Conservation (phyloP, 441 rosid species). For the Jatropha podagrica region DNA sequence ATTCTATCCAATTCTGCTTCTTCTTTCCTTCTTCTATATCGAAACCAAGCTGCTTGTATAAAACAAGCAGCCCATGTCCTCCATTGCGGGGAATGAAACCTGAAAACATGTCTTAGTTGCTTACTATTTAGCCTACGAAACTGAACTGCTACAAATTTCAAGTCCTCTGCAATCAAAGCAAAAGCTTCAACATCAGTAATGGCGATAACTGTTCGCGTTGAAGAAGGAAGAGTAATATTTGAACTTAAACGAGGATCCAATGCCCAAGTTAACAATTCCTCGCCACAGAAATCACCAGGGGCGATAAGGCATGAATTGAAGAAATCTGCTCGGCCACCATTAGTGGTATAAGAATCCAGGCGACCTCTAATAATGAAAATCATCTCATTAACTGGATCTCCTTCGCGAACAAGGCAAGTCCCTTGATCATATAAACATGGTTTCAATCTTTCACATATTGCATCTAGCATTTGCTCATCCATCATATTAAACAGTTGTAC, state of each 20-base stretch:
- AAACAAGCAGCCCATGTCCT: constrained; percentile 70
- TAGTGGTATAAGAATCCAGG: constrained; percentile 50
- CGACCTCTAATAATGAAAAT: constrained; percentile 57
- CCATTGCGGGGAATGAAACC: constrained; percentile 67
- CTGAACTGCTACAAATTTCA: constrained; percentile 54
- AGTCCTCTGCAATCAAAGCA: constrained; percentile 49
- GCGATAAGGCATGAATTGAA: constrained; percentile 54
- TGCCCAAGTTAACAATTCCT: constrained; percentile 61
- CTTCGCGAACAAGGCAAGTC: constrained; percentile 48
- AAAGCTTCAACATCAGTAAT: constrained; percentile 58
- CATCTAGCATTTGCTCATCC: constrained; percentile 62
- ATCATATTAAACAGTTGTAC: constrained; percentile 58
- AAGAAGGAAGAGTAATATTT: constrained; percentile 44
- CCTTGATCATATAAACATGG: constrained; percentile 44
- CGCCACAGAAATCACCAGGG: constrained; percentile 62
- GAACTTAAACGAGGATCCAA: constrained; percentile 52
- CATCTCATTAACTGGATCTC: constrained; percentile 61
- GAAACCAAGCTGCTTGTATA: constrained; percentile 60
- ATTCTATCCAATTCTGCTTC: constrained; percentile 35
- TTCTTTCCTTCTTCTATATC: constrained; percentile 41
- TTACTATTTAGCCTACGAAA: constrained; percentile 56
- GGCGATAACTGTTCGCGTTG: constrained; percentile 58
- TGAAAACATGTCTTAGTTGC: constrained; percentile 43
- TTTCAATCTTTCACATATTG: constrained; percentile 57
- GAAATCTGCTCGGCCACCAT: constrained; percentile 60